These are phyloP conservation scores for Megacollybia marginata DNA, from an alignment of 768 basidiomycete genomes.

Conservation along the genomic window DNA sequence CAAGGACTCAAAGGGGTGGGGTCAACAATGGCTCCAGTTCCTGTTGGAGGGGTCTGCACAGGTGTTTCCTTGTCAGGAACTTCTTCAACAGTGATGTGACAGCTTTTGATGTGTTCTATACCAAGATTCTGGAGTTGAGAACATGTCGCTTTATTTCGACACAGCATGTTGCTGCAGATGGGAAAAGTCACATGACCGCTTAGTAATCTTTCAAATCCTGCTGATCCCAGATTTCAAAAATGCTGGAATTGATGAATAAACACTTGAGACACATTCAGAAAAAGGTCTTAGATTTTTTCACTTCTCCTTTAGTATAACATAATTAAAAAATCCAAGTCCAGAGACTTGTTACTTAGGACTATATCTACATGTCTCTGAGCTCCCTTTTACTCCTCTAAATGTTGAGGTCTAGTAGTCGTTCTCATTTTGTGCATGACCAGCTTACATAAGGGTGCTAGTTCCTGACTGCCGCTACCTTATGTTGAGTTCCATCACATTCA, in stretches of 20 bases:
- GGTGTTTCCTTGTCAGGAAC: not conserved
- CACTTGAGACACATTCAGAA: not conserved
- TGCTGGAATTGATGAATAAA: not conserved
- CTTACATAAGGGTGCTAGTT: no score
- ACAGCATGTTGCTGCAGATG: not conserved
- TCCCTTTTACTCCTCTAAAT: no score
- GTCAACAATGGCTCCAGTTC: not conserved
- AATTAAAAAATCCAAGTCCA: no score
- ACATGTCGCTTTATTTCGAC: not conserved
- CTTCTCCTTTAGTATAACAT: no score
- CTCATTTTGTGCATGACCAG: no score
- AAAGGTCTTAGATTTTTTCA: not conserved
- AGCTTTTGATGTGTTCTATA: not conserved
- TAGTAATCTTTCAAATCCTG: not conserved
- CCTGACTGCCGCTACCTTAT: no score
- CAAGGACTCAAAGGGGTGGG: not conserved
- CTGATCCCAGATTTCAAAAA: not conserved
- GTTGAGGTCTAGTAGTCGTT: no score
- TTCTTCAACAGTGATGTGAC: not conserved
- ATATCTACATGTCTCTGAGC: no score
- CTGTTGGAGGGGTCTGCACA: no score
- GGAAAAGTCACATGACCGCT: not conserved
- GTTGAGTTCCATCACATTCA: no score
- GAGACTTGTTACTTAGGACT: no score
- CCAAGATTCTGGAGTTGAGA: not conserved